phyloP scores from a whole-genome alignment of 2,329 filamentous ascomycete genomes.

The Paecilomyces sp. region DNA sequence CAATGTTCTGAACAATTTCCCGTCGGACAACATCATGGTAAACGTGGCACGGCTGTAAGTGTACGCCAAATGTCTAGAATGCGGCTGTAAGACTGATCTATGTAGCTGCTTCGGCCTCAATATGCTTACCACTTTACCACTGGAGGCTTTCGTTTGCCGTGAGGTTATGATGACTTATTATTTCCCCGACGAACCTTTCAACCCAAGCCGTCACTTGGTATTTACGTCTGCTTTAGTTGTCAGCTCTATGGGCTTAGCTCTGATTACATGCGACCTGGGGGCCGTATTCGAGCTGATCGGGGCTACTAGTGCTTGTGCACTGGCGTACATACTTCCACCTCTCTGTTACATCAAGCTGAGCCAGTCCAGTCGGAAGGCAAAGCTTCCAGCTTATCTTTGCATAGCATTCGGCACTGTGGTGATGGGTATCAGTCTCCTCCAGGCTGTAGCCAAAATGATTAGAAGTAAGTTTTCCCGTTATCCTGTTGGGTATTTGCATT shows the following conservation, averaged over 20 bases:
- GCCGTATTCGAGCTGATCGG: conserved; percentile 94
- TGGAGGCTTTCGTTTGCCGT: conserved; percentile 95
- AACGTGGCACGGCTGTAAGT: conserved; percentile 76
- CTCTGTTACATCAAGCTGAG: conserved; percentile 93
- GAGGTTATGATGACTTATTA: conserved; percentile 92
- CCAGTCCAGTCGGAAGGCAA: conserved; percentile 65
- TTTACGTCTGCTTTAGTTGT: conserved; percentile 81
- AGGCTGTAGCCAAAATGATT: conserved; percentile 63
- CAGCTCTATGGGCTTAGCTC: conserved; percentile 65
- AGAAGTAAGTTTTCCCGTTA: conserved; percentile 23
- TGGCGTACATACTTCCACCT: conserved; percentile 92
- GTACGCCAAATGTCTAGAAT: background rate
- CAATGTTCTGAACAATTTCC: conserved; percentile 98
- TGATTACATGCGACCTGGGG: conserved; percentile 88
- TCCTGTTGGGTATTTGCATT: conserved; percentile 3
- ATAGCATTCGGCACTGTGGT: conserved; percentile 73
- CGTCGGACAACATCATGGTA: conserved; percentile 81
- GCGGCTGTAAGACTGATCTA: conserved; percentile 12
- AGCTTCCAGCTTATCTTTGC: conserved; percentile 61
- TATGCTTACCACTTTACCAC: conserved; percentile 93
- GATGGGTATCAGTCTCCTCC: conserved; percentile 71
- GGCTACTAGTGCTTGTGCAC: conserved; percentile 84
- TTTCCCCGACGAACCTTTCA: conserved; percentile 65
- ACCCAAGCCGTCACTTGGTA: conserved; percentile 75
- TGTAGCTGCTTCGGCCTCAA: conserved; percentile 82